phyloP scores from a whole-genome alignment of 2,329 filamentous ascomycete genomes.

The Leptographium procerum region DNA sequence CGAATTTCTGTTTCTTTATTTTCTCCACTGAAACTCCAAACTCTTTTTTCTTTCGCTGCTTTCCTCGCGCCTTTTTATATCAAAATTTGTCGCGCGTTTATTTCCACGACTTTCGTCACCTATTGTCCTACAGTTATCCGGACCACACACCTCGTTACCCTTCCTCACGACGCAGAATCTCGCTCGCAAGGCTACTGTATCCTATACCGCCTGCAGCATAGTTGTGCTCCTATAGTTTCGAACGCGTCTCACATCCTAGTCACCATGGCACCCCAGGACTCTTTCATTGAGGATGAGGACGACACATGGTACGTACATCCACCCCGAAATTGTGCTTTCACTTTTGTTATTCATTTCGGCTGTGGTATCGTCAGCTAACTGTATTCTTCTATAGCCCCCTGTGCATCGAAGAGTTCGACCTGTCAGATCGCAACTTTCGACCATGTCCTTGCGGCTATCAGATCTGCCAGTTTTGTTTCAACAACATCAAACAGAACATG shows the following conservation, averaged over 20 bases:
- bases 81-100: background rate
- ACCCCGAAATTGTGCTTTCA: no score
- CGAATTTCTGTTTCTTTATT: background rate
- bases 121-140: no score
- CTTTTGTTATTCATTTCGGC: background rate
- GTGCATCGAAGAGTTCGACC: slow-evolving; percentile 97
- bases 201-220: background rate
- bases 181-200: no score
- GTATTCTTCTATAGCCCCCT: slow-evolving; percentile 54
- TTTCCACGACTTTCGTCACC: background rate
- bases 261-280: slow-evolving; percentile 57
- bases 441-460: slow-evolving; percentile 97
- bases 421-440: slow-evolving; percentile 92
- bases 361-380: no score
- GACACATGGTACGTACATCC: slow-evolving; percentile 47
- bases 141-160: background rate
- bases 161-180: background rate
- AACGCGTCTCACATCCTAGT: background rate
- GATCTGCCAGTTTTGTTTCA: slow-evolving; percentile 99
- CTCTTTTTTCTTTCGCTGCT: background rate
- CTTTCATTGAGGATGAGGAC: slow-evolving; percentile 61
- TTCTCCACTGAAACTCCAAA: background rate
- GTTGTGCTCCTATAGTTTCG: no score
- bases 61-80: background rate
- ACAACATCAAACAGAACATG: slow-evolving; percentile 97